These are phyloP conservation scores for Gaultheria prostrata DNA, from an alignment of 148 eudicot species.

Conservation along the genomic window DNA sequence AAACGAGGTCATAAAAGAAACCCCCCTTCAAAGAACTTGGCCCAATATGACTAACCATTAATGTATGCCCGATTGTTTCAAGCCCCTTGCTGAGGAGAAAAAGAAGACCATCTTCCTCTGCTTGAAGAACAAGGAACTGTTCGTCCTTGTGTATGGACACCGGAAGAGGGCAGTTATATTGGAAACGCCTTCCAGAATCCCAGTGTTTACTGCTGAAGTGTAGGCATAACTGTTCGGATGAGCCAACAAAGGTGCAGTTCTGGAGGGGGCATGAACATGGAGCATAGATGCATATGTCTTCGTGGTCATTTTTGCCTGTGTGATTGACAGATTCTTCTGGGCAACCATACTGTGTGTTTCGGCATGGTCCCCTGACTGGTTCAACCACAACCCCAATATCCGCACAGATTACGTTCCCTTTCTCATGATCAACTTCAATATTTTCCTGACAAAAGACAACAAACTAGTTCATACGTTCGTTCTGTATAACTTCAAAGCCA, in stretches of 20 bases:
- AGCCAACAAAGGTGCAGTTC: slow-evolving; percentile 33
- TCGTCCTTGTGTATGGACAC: slow-evolving; percentile 29
- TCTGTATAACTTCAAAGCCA: background rate
- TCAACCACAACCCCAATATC: slow-evolving; percentile 32
- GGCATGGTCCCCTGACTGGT: slow-evolving; percentile 33
- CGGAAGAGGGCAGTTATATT: slow-evolving; percentile 29
- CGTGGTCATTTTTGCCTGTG: slow-evolving; percentile 30
- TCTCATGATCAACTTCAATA: slow-evolving; percentile 14
- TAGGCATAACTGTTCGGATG: slow-evolving; percentile 27
- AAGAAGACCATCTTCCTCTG: slow-evolving; percentile 48
- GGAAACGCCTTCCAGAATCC: slow-evolving; percentile 38
- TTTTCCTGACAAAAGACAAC: slow-evolving; percentile 18
- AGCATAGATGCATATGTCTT: slow-evolving; percentile 31
- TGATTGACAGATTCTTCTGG: slow-evolving; percentile 27
- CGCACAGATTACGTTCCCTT: slow-evolving; percentile 26
- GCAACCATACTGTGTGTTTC: slow-evolving; percentile 35
- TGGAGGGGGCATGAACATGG: slow-evolving; percentile 54
- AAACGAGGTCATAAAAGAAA: slow-evolving; percentile 36
- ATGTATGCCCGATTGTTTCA: slow-evolving; percentile 31
- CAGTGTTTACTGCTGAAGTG: slow-evolving; percentile 45
- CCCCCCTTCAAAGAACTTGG: slow-evolving; percentile 32
- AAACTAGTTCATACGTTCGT: background rate
- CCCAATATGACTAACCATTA: slow-evolving; percentile 31
- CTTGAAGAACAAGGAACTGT: slow-evolving; percentile 44
- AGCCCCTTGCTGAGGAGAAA: slow-evolving; percentile 44